Evolutionary conservation across 352 stramenopile genomes (phyloP).

Genomic region (Albugo laibachii): DNA sequence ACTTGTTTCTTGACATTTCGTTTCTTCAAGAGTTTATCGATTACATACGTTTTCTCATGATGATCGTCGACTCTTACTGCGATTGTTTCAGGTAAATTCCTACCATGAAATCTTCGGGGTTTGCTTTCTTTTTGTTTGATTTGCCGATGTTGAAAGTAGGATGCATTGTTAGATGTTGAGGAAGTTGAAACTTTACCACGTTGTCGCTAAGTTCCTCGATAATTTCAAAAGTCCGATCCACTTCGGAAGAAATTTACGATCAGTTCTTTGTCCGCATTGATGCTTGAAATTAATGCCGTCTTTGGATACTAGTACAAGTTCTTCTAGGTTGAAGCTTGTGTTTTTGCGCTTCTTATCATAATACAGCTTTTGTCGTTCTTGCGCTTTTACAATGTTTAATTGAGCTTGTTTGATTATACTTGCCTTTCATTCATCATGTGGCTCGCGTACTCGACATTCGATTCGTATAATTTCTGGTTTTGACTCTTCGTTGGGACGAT

Average conservation of each 20-base stretch:
- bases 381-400: not conserved
- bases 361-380: not conserved
- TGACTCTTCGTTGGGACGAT: not conserved
- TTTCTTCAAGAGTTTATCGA: constrained; percentile 1
- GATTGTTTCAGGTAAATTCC: no score
- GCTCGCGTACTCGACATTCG: not conserved
- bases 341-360: not conserved
- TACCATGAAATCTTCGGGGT: not conserved
- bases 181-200: not conserved
- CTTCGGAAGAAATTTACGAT: not conserved
- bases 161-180: not conserved
- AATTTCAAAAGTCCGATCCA: not conserved
- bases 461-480: not conserved
- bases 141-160: not conserved
- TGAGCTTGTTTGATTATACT: no score
- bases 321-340: not conserved
- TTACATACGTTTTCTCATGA: not conserved
- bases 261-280: not conserved
- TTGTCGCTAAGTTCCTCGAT: not conserved
- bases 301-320: not conserved
- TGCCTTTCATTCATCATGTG: not conserved
- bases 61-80: not conserved
- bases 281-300: not conserved
- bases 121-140: not conserved
- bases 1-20: not conserved